Conservation (phyloP, 108 stramenopile genomes). For the Pseudonitzschia pungens region DNA sequence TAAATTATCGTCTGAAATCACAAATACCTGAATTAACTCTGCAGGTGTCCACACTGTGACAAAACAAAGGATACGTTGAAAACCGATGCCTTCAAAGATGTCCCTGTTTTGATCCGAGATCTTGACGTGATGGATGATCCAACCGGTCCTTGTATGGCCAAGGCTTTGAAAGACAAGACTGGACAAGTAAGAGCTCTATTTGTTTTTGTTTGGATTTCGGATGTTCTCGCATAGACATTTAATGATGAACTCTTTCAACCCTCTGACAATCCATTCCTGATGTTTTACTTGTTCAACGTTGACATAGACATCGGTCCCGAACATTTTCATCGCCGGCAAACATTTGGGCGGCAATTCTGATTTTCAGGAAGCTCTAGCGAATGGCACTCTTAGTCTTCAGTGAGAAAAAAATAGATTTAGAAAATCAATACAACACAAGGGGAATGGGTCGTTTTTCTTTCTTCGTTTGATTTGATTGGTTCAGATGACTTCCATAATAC, state of each 20-base stretch:
- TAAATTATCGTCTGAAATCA: not conserved
- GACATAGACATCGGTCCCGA: slow-evolving; percentile 33
- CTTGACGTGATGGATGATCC: slow-evolving; percentile 3
- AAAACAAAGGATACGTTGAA: not conserved
- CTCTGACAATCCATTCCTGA: not conserved
- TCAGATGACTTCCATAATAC: too few species aligned
- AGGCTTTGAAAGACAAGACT: slow-evolving; percentile 14
- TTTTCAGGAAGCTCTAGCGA: slow-evolving; percentile 17
- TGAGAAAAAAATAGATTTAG: not conserved
- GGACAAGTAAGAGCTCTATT: not conserved
- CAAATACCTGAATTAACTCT: not conserved
- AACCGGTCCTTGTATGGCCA: not conserved
- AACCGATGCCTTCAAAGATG: not conserved
- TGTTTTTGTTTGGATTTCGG: not conserved
- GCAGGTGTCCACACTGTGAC: not conserved
- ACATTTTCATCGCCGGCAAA: slow-evolving; percentile 47
- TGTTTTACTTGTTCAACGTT: not conserved
- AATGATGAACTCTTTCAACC: too few species aligned
- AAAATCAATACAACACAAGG: not conserved
- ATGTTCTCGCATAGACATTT: too few species aligned
- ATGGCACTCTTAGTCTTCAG: not conserved
- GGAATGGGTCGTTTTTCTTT: too few species aligned
- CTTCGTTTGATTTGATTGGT: too few species aligned
- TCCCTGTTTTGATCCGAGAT: not conserved
- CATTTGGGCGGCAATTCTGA: slow-evolving; percentile 46